Percentiles rank a stretch among this genome's conserved stretches.
phyloP scores from a whole-genome alignment of 192 early-diverging fungal genomes.

The Backusella sp. region DNA sequence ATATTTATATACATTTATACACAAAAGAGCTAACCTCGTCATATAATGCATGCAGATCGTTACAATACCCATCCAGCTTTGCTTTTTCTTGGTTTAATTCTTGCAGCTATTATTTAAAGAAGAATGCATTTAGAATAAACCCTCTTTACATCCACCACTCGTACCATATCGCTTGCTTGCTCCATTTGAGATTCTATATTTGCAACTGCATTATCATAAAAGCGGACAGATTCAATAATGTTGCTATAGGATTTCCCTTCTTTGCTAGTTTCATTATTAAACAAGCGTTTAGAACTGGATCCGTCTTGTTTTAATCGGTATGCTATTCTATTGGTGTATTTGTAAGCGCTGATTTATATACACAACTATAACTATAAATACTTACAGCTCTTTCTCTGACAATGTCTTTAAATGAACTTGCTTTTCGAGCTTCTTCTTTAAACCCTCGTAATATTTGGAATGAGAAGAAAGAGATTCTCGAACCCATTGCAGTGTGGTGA shows the following conservation, averaged over 20 bases:
- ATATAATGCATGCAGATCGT: slow-evolving; percentile 18
- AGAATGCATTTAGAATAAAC: background rate
- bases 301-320: slow-evolving; percentile 14
- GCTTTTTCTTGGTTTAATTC: slow-evolving; percentile 23
- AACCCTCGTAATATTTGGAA: slow-evolving; percentile 28
- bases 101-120: slow-evolving; percentile 11
- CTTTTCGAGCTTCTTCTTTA: slow-evolving; percentile 21
- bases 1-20: background rate
- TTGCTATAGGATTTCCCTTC: background rate
- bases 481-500: slow-evolving; percentile 34
- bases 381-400: slow-evolving; percentile 23
- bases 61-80: slow-evolving; percentile 20
- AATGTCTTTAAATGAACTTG: slow-evolving; percentile 20
- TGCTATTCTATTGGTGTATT: background rate
- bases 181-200: slow-evolving; percentile 22
- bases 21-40: slow-evolving; percentile 19
- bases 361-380: background rate
- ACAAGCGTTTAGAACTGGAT: background rate
- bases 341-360: background rate
- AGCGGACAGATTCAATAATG: slow-evolving; percentile 7
- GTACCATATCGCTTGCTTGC: slow-evolving; percentile 23
- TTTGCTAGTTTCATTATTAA: slow-evolving; percentile 5
- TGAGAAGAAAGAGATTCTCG: slow-evolving; percentile 32
- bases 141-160: background rate
- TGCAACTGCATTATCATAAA: slow-evolving; percentile 5